Conservation (phyloP, 2,329 filamentous ascomycete species). For the Alternaria infectoria region DNA sequence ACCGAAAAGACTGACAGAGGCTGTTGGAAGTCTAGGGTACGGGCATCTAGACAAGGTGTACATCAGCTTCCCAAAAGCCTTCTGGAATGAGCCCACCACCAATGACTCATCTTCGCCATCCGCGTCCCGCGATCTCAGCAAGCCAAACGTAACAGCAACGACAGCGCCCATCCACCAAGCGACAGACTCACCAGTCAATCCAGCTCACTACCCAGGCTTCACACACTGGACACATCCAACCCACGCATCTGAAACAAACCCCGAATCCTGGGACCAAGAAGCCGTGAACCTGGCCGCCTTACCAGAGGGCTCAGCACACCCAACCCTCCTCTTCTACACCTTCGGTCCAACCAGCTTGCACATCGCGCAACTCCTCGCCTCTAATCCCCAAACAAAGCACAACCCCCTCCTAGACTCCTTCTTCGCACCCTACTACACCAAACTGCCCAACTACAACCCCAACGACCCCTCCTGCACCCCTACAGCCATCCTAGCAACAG, state of each 20-base stretch:
- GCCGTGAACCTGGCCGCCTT: slow-evolving; percentile 77
- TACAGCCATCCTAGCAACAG: slow-evolving; percentile 68
- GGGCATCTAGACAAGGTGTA: slow-evolving; percentile 72
- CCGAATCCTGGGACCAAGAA: slow-evolving; percentile 74
- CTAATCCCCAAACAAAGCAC: slow-evolving; percentile 49
- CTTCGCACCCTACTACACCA: slow-evolving; percentile 79
- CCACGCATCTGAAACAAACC: slow-evolving; percentile 69
- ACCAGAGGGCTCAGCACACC: slow-evolving; percentile 64
- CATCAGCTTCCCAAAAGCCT: slow-evolving; percentile 73
- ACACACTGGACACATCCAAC: slow-evolving; percentile 75
- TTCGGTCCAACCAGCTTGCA: slow-evolving; percentile 60
- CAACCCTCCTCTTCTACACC: slow-evolving; percentile 85
- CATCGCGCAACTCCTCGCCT: slow-evolving; percentile 35
- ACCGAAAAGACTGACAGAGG: slow-evolving; percentile 62
- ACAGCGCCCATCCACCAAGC: slow-evolving; percentile 46
- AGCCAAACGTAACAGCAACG: slow-evolving; percentile 48
- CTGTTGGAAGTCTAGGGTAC: slow-evolving; percentile 70
- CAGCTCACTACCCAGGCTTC: slow-evolving; percentile 65
- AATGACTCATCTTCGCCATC: not conserved
- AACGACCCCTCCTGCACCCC: slow-evolving; percentile 66
- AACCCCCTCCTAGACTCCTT: slow-evolving; percentile 66
- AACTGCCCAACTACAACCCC: slow-evolving; percentile 70
- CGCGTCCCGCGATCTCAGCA: slow-evolving; percentile 16
- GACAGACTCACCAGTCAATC: slow-evolving; percentile 33
- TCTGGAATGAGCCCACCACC: slow-evolving; percentile 64